These are phyloP conservation scores for Caryopteris hybrid DNA, from an alignment of 305 asterid genomes.

Conservation along the genomic window DNA sequence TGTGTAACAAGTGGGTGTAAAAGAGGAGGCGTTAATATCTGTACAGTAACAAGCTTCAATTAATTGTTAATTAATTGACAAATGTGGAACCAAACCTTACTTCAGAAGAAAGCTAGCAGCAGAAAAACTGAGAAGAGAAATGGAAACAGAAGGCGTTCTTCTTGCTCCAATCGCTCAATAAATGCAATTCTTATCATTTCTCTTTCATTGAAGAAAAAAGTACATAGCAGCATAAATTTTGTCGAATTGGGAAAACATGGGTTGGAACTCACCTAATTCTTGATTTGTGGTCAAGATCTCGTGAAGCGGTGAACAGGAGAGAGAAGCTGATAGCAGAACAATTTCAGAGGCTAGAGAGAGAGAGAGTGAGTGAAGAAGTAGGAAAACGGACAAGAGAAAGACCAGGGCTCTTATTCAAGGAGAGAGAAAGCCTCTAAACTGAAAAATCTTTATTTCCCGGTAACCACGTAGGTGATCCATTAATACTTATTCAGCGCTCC, in stretches of 20 bases:
- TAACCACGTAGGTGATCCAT: slow-evolving; percentile 21
- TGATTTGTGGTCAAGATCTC: slow-evolving; percentile 51
- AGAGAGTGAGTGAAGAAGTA: slow-evolving; percentile 6
- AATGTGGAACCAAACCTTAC: not conserved
- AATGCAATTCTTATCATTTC: slow-evolving; percentile 15
- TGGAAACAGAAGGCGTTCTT: not conserved
- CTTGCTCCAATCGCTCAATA: not conserved
- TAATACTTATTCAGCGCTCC: not conserved
- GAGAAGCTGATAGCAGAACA: slow-evolving; percentile 24
- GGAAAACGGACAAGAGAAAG: slow-evolving; percentile 38
- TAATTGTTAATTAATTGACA: slow-evolving; percentile 7
- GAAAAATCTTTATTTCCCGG: slow-evolving; percentile 35
- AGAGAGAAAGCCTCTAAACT: slow-evolving; percentile 29
- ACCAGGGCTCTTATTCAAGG: slow-evolving; percentile 36
- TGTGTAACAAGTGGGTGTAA: slow-evolving; percentile 1
- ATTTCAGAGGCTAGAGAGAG: slow-evolving; percentile 4
- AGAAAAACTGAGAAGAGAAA: not conserved
- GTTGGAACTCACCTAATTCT: slow-evolving; percentile 33
- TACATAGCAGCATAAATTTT: not conserved
- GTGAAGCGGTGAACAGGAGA: slow-evolving; percentile 42
- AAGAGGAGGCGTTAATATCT: not conserved
- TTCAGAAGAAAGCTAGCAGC: not conserved
- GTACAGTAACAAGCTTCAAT: not conserved
- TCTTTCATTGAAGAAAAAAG: not conserved
- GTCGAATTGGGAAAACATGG: not conserved